These are phyloP conservation scores for Fusarium avenaceum DNA, from an alignment of 2,329 filamentous ascomycete species.

Conservation along the genomic window DNA sequence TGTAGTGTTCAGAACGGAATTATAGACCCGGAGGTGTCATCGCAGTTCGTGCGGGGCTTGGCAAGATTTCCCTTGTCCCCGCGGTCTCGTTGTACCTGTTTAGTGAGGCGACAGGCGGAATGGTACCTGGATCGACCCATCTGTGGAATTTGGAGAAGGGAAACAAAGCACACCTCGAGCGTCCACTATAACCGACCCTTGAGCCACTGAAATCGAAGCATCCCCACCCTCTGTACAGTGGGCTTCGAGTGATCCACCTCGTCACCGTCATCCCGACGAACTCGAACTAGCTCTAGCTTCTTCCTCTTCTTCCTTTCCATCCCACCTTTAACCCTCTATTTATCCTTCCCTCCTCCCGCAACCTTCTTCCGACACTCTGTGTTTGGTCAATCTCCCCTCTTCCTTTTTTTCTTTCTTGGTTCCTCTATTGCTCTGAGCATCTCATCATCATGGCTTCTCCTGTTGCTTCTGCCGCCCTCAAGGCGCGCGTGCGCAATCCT, in stretches of 20 bases:
- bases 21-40: constrained; percentile 9
- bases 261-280: constrained; percentile 42
- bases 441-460: constrained; percentile 60
- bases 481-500: constrained; percentile 79
- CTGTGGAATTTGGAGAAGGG: constrained; percentile 37
- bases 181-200: constrained; percentile 27
- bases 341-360: constrained; percentile 22
- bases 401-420: constrained; percentile 21
- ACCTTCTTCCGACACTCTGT: constrained; percentile 1
- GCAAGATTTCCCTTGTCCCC: constrained; percentile 29
- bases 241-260: constrained; percentile 36
- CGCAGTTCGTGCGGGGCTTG: constrained; percentile 25
- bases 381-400: constrained; percentile 42
- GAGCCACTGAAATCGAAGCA: constrained; percentile 20
- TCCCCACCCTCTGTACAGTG: constrained; percentile 30
- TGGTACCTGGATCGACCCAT: constrained; percentile 25
- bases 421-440: constrained; percentile 13
- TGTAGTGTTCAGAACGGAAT: constrained; percentile 13
- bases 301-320: constrained; percentile 26
- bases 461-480: constrained; percentile 78
- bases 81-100: constrained; percentile 14
- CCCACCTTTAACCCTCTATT: constrained; percentile 25
- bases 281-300: constrained; percentile 31
- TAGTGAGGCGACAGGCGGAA: constrained; percentile 1
- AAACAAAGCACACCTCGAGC: background rate